Conservation (phyloP, 78 protist species). For the Paratrimastix pyriformis region DNA sequence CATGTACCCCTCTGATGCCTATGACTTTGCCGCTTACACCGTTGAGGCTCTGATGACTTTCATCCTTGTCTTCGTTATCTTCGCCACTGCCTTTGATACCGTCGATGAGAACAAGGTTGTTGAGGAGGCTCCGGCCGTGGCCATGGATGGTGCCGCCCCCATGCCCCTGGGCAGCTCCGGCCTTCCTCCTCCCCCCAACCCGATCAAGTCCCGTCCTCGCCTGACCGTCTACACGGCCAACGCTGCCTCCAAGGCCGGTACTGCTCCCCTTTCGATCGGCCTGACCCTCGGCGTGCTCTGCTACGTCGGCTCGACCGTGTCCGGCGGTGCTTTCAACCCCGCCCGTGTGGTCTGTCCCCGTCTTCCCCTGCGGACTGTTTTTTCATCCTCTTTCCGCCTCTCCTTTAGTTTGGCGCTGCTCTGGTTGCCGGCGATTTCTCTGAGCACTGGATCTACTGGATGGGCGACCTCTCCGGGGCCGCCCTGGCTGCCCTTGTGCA, state of each 20-base stretch:
- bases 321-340: constrained; percentile 57
- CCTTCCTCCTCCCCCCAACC: no score
- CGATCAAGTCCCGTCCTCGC: no score
- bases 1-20: constrained; percentile 7
- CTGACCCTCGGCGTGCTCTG: constrained; percentile 54
- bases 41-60: constrained; percentile 39
- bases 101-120: constrained; percentile 31
- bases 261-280: constrained; percentile 56
- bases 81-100: constrained; percentile 51
- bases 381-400: no score
- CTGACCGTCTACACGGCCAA: constrained; percentile 46
- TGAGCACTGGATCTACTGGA: constrained; percentile 39
- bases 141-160: no score
- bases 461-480: constrained; percentile 43
- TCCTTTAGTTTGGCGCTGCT: constrained; percentile 32
- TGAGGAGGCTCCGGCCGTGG: no score
- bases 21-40: constrained; percentile 29
- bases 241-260: constrained; percentile 46
- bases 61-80: constrained; percentile 48
- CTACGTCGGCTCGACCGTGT: constrained; percentile 40
- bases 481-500: constrained; percentile 42
- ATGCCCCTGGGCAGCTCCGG: no score
- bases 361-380: no score
- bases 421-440: not conserved
- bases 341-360: no score